Base-by-base conservation (phyloP, 768 basidiomycete species). In the Lanmaoa pseudosensibilis region DNA sequence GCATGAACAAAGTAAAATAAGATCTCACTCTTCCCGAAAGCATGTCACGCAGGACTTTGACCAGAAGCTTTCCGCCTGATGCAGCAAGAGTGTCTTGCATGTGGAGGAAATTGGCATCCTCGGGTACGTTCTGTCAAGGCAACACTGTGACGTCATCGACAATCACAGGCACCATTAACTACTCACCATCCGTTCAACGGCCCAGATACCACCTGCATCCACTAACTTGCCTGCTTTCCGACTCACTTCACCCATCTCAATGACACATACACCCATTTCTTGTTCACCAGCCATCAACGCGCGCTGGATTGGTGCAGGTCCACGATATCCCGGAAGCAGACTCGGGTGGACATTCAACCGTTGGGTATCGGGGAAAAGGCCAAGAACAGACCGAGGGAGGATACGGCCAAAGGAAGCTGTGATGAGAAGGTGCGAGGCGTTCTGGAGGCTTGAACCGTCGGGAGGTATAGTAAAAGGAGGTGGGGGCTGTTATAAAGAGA, bases 341-440 rank as follows among this genome's bases (percentile, higher is more conserved):
- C 94, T 95, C 0, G 94, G 93, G 64, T 98, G 94, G 7, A 98
- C 84, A 65, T 98, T 97, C 37, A 98, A 75, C 23, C 88, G 76
- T 45, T 83, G 81, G 0, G 70, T 64, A 0, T 76, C 75, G 0
- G 74, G 78, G 65, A 96, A 96, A 39, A 79, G 75, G 15, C 75
- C 66, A 16, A 97, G 81, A 50, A 90, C 75, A 3, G 76, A 65
- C 5, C 75, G 67, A 0, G 91, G 81, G 13, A 98, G 80, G 61
- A 95, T 93, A 45, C 89, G 87, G 1, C 94, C 94, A 60, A 96
- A 96, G 1, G 94, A 96, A 7, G 94, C 92, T 1, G 94, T 94
- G 7, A 98, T 65, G 10, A 97, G 78, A 32, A 95, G 66, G 57
- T 89, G 82, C 13, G 78, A 71, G 4, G 53, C 64, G 37, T 74